phyloP scores from a whole-genome alignment of 2,329 filamentous ascomycete genomes.

The Clarireedia paspali region DNA sequence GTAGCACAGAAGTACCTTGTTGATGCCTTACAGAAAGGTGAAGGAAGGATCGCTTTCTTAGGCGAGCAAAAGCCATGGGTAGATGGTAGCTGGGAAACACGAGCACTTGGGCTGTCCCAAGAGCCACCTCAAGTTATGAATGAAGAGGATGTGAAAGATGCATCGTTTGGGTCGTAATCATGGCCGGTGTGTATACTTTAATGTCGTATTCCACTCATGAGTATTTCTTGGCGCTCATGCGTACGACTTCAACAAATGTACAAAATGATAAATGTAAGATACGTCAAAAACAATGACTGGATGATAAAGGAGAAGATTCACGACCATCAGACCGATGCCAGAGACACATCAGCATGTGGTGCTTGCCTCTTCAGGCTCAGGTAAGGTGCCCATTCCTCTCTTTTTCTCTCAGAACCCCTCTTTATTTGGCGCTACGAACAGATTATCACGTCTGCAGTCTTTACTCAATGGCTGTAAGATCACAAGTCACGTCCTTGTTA shows the following conservation, averaged over 20 bases:
- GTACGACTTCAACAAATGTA: constrained; percentile 10
- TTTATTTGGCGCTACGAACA: constrained; percentile 41
- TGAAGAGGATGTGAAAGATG: constrained; percentile 24
- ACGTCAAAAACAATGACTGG: constrained; percentile 1
- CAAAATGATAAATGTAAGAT: constrained; percentile 4
- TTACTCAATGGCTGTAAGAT: constrained; percentile 40
- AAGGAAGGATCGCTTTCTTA: constrained; percentile 64
- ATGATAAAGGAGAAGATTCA: not conserved
- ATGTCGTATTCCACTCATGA: constrained; percentile 24
- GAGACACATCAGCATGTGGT: constrained; percentile 1
- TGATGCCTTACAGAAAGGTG: constrained; percentile 49
- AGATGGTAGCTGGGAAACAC: constrained; percentile 64
- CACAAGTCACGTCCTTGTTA: constrained; percentile 35
- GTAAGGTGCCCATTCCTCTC: not conserved
- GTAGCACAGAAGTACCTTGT: constrained; percentile 80
- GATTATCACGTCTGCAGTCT: constrained; percentile 41
- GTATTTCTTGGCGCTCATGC: constrained; percentile 13
- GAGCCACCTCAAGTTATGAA: constrained; percentile 26
- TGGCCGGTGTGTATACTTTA: constrained; percentile 16
- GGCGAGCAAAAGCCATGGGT: constrained; percentile 79
- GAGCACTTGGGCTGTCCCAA: constrained; percentile 63
- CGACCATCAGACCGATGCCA: not conserved
- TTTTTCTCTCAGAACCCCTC: not conserved
- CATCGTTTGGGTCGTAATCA: constrained; percentile 22
- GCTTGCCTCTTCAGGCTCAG: too few species aligned